Base-by-base conservation (phyloP, 2,329 filamentous ascomycete genomes). In the Aspergillus ochraceoroseus region DNA sequence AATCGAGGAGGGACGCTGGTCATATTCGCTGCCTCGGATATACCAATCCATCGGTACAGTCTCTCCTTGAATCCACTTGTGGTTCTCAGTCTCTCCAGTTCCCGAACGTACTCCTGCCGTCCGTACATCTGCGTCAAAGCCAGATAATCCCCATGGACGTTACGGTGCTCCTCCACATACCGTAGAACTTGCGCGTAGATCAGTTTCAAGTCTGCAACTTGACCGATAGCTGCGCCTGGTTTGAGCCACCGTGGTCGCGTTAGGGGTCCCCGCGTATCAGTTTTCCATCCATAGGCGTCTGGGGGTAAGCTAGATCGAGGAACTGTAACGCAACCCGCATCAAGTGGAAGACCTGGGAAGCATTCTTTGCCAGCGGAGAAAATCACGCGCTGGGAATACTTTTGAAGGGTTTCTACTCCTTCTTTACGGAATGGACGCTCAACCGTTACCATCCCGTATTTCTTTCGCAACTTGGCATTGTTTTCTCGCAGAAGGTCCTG, bases 351-450 rank as follows among this genome's bases (percentile, higher is more conserved):
- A 43, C 66, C 65, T 2, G 67, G 66, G 45, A 66, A 67, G 48
- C 77, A 80, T 14, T 64, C 54, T 55, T 80, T 79, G 39, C 71
- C 67, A 6, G 74, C 73, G 2, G 68, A 72, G 46, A 80, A 80
- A 1, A 81, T 49, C 7, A 80, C 72, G 5, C 70, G 70, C 48
- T 79, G 74, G 1, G 63, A 68, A 46, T 75, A 72, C 40, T 65
- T 68, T 44, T 65, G 66, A 5, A 64, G 46, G 3, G 47, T 37
- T 29, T 57, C 50, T 14, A 54, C 41, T 19, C 53, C 40, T 18
- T 48, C 41, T 34, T 46, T 38, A 33, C 49, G 42, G 29, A 45
- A 44, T 17, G 45, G 34, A 26, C 44, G 43, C 31, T 56, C 49
- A 29, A 59, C 42, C n/a, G 47, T 45, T 26, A 53, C 52, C 37